These are phyloP conservation scores for Ophiostoma sp. DNA, from an alignment of 2,329 filamentous ascomycete species.

Conservation along the genomic window DNA sequence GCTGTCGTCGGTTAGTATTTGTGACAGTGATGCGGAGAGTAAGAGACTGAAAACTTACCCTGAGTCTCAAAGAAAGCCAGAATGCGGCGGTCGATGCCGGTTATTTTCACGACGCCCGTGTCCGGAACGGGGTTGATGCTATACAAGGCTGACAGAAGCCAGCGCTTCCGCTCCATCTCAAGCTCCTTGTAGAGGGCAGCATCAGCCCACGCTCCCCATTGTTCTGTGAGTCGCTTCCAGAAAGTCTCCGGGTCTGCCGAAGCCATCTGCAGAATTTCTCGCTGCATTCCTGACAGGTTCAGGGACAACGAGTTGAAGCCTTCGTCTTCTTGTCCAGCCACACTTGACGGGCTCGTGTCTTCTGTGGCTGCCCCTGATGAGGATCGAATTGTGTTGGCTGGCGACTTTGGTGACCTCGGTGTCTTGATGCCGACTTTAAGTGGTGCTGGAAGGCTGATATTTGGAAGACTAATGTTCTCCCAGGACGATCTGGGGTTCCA, in stretches of 20 bases:
- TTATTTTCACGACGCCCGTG: conserved; percentile 14
- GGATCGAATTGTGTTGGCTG: background rate
- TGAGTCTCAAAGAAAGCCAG: conserved; percentile 54
- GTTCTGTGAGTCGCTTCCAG: conserved; percentile 56
- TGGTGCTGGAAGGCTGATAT: conserved; percentile 15
- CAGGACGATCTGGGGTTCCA: conserved; percentile 20
- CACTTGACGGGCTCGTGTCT: background rate
- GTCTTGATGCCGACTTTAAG: conserved; percentile 1
- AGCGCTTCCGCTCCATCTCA: conserved; percentile 46
- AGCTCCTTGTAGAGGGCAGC: conserved; percentile 53
- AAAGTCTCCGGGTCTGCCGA: conserved; percentile 53
- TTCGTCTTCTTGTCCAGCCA: conserved; percentile 19
- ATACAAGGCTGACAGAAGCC: conserved; percentile 46
- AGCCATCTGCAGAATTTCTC: conserved; percentile 57
- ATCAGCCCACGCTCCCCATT: conserved; percentile 51
- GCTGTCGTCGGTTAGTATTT: conserved; percentile 38
- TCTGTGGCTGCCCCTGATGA: background rate
- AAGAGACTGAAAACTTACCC: conserved; percentile 38
- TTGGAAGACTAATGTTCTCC: conserved; percentile 15
- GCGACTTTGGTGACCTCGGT: conserved; percentile 10
- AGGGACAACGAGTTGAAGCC: conserved; percentile 33
- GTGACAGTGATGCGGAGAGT: too few species aligned
- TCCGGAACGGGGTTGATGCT: conserved; percentile 43
- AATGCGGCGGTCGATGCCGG: conserved; percentile 37
- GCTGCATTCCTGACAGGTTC: conserved; percentile 47